phyloP scores from a whole-genome alignment of 2,329 filamentous ascomycete species.

The Penicillium fuscoglaucum region DNA sequence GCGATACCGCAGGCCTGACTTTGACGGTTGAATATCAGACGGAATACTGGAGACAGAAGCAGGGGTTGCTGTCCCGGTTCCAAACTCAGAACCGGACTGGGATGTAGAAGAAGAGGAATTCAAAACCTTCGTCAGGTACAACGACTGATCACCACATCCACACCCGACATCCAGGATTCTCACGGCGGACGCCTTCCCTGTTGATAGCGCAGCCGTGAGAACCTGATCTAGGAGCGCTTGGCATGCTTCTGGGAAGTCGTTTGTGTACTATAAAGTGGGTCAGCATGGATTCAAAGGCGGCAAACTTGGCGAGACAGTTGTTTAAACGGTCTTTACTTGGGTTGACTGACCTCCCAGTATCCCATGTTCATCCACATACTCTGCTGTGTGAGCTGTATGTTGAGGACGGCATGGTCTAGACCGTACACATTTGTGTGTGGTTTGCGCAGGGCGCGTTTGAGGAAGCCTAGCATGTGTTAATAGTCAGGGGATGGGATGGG shows the following conservation, averaged over 20 bases:
- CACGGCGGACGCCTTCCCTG: slow-evolving; percentile 10
- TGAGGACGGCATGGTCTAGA: slow-evolving; percentile 58
- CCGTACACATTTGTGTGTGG: slow-evolving; percentile 44
- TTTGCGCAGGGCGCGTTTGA: slow-evolving; percentile 12
- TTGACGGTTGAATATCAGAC: background rate
- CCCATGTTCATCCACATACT: slow-evolving; percentile 67
- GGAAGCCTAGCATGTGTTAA: slow-evolving; percentile 6
- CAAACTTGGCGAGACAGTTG: background rate
- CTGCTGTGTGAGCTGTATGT: slow-evolving; percentile 48
- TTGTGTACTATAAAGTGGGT: slow-evolving; percentile 29
- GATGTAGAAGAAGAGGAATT: slow-evolving; percentile 9
- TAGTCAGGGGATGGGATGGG: background rate
- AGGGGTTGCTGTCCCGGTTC: background rate
- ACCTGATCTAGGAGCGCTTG: slow-evolving; percentile 52
- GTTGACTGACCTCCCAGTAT: slow-evolving; percentile 52
- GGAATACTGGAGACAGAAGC: background rate
- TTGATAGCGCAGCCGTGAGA: slow-evolving; percentile 47
- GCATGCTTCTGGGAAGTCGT: slow-evolving; percentile 50
- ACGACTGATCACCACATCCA: slow-evolving; percentile 60
- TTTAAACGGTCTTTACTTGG: background rate
- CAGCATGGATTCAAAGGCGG: background rate
- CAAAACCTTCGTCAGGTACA: slow-evolving; percentile 44
- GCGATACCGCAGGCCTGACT: background rate
- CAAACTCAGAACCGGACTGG: background rate
- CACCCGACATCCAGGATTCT: slow-evolving; percentile 55